These are phyloP conservation scores for Athelia psychrophila DNA, from an alignment of 1,284 basidiomycete genomes.

Conservation along the genomic window DNA sequence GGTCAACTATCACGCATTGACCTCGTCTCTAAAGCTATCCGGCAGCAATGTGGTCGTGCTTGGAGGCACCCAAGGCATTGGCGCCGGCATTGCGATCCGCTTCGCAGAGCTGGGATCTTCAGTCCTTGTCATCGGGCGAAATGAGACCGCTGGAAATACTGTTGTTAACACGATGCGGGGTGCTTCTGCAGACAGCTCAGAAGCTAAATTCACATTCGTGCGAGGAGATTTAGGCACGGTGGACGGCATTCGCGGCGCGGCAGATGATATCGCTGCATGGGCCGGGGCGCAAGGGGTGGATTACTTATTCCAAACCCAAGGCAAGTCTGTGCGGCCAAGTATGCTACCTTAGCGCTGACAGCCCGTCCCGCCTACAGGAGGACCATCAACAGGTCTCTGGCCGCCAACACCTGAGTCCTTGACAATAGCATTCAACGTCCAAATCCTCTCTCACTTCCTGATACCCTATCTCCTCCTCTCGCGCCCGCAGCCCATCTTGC, in stretches of 20 bases:
- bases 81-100: background rate
- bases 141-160: background rate
- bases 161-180: background rate
- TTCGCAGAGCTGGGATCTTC: background rate
- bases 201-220: background rate
- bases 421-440: background rate
- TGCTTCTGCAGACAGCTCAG: background rate
- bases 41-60: background rate
- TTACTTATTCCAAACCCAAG: background rate
- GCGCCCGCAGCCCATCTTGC: background rate
- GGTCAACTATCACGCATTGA: background rate
- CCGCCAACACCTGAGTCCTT: background rate
- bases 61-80: background rate
- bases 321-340: background rate
- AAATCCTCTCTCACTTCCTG: background rate
- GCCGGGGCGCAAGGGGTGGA: background rate
- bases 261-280: slow-evolving; percentile 1
- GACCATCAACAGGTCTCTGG: background rate
- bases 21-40: background rate
- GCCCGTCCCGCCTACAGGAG: background rate
- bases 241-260: background rate
- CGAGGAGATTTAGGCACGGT: background rate
- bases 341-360: background rate
- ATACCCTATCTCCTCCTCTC: background rate
- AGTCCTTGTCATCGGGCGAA: background rate